These are phyloP conservation scores for Penstemon davidsonii DNA, from an alignment of 257 asterid species.

Conservation along the genomic window DNA sequence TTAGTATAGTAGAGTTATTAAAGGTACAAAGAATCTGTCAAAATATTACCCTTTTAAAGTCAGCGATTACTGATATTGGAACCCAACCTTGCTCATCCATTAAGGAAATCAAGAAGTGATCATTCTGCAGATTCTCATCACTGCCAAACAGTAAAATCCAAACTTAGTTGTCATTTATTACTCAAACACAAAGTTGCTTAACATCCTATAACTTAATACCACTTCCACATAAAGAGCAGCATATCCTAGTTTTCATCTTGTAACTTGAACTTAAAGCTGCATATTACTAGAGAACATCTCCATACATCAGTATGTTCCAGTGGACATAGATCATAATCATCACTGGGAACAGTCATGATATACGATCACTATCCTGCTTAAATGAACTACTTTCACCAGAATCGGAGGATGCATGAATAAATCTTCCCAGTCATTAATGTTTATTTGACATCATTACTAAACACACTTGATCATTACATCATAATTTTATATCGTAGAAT, in stretches of 20 bases:
- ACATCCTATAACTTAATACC: neutral
- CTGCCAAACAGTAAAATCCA: conserved; percentile 45
- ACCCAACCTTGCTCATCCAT: conserved; percentile 98
- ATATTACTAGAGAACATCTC: conserved; percentile 9
- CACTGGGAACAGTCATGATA: neutral
- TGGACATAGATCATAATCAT: conserved; percentile 10
- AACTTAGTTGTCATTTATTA: conserved; percentile 26
- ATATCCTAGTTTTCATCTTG: conserved; percentile 7
- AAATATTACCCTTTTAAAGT: conserved; percentile 71
- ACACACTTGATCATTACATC: too few relatives aligned
- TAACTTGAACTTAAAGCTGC: conserved; percentile 9
- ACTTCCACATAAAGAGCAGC: conserved; percentile 13
- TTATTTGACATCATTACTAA: too few relatives aligned
- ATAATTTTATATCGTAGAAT: neutral
- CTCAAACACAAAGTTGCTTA: neutral
- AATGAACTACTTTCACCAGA: conserved; percentile 9
- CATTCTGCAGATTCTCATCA: conserved; percentile 73
- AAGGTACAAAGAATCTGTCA: conserved; percentile 19
- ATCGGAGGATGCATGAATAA: neutral
- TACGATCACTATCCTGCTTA: neutral
- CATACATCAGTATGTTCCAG: conserved; percentile 18
- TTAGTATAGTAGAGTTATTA: conserved; percentile 5
- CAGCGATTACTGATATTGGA: conserved; percentile 64
- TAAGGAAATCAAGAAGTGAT: conserved; percentile 69
- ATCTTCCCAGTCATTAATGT: neutral